Evolutionary conservation across 176 grass and related monocot genomes (phyloP), one percentile per base, ranked within the genome.

Genomic region (Cenchrus purpureus): DNA sequence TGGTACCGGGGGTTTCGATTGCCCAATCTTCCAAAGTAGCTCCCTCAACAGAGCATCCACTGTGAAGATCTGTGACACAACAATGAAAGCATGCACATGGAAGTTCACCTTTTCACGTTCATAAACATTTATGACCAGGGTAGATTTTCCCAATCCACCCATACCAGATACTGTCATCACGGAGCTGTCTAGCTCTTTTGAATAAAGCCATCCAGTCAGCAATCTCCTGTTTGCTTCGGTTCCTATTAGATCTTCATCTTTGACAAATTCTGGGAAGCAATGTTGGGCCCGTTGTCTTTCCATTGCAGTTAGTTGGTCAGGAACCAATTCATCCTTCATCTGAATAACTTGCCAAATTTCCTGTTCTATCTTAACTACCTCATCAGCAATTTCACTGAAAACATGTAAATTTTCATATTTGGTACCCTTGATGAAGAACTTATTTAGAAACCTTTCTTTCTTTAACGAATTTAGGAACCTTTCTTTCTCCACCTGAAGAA

Each of bases 91-190:
- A 79, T 84, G 76, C 1, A 45, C 76, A 2, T 50, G 2, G 20
- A 88, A 88, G 81, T 88, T 74, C 9, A 79, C 7, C 42, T 88
- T 88, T 79, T 88, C 87, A 50, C 68, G 81, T 29, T 88, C 81
- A 84, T 79, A 88, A 57, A 84, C 68, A 84, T 88, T 88, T 79
- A 81, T 74, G 45, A 88, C 87, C 2, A 88, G 68, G 6, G 87
- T 79, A 11, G 75, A 67, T 88, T 88, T 88, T 42, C 87, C 87
- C 49, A 88, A 32, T 1, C 87, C 87, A 31, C 76, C 87, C 81
- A 88, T 88, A 51, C 86, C 79, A 4, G 79, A 88, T 19, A 88
- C 65, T 45, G 86, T 83, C 77, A 88, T 88, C 13, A 88, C 79
- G 0, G 15, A 54, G 48, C 56, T 88, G 2, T 53, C 73, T 7